phyloP scores from a whole-genome alignment of 495 filamentous ascomycete genomes.

The Lophiostoma macrostomum region DNA sequence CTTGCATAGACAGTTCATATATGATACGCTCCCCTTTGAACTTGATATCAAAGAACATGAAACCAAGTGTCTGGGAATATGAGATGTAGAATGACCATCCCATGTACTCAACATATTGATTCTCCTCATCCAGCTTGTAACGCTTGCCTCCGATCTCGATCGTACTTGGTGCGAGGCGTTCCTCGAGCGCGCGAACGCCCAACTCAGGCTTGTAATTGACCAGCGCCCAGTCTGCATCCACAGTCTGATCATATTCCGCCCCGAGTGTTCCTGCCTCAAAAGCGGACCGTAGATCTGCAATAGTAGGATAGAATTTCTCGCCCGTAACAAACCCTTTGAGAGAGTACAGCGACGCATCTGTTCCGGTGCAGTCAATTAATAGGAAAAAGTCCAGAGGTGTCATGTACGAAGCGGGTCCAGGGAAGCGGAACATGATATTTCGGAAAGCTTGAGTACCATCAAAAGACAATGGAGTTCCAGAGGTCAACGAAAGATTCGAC shows the following conservation, averaged over 20 bases:
- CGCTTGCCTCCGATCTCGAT: conserved; percentile 35
- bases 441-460: conserved; percentile 38
- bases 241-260: conserved; percentile 27
- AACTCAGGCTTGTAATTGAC: conserved; percentile 40
- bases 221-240: conserved; percentile 36
- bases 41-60: conserved; percentile 32
- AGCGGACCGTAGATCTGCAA: conserved; percentile 38
- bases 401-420: conserved; percentile 39
- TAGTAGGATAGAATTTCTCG: conserved; percentile 39
- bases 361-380: conserved; percentile 41
- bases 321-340: conserved; percentile 42
- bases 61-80: conserved; percentile 15
- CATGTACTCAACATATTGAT: conserved; percentile 29
- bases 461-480: conserved; percentile 36
- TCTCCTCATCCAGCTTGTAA: conserved; percentile 23
- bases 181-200: conserved; percentile 43
- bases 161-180: conserved; percentile 42
- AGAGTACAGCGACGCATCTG: conserved; percentile 40
- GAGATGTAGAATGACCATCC: conserved; percentile 26
- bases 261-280: conserved; percentile 42
- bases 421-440: conserved; percentile 40
- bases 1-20: conserved; percentile 32
- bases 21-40: conserved; percentile 27
- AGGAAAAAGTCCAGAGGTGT: conserved; percentile 43
- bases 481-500: conserved; percentile 35